Base-by-base conservation (phyloP, 192 early-diverging fungal species). In the Podila minutissima region DNA sequence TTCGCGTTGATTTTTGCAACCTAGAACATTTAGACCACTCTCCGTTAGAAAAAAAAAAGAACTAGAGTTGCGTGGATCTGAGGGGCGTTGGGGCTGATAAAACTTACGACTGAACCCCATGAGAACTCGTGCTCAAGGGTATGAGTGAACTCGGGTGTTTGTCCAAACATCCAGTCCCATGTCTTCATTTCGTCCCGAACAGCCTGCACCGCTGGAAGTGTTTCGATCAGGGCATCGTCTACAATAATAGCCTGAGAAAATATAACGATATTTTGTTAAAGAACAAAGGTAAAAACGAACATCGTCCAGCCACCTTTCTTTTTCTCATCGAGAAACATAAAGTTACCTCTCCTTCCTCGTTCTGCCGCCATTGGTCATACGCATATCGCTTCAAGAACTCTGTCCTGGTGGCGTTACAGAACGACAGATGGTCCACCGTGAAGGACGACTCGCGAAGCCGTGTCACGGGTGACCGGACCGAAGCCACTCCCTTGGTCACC, bases 131-230 rank as follows among this genome's bases (percentile, higher is more conserved):
- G 78, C 41, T 85, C 75, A n/a, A 89, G 41, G 12, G 83, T 55
- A 77, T 92, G 85, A 4, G 86, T 89, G 74, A 98, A 98, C 72
- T 94, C 91, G 31, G 97, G 97, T 9, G 97, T 97, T 86, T 97
- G 94, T 7, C 94, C 95, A 65, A 87, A 97, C 62, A 91, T 92
- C 96, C 97, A 98, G 32, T 96, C 92, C 94, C 93, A 95, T 12
- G 91, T 86, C 74, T 86, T 62, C 48, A 95, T 75, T 17, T 71
- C 62, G 53, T 88, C 72, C 22, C 83, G 66, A 69, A 85, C 76
- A 9, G 60, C 62, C 22, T 66, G 62, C 2, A 78, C 67, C 4
- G 58, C 72, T 57, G 66, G 69, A 1, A 75, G 69, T 7, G 59
- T 31, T 17, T 83, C 79, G 28, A 67, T 61, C 48, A 69, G 57